Evolutionary conservation across 768 basidiomycete genomes (phyloP).

Genomic region (Mycena olivaceomarginata): DNA sequence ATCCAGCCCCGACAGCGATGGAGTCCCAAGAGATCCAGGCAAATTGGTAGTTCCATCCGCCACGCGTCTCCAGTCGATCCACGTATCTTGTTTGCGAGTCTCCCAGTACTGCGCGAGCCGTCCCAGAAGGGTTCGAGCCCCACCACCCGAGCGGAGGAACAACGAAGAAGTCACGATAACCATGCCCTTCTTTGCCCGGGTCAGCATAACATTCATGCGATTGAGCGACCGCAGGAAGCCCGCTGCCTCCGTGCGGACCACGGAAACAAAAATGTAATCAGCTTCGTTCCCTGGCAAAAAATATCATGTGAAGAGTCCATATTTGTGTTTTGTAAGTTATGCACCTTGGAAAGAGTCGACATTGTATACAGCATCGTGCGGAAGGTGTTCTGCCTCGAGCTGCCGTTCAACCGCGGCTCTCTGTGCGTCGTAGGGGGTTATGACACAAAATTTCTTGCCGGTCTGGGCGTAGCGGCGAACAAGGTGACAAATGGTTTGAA

Average conservation of each 20-base stretch:
- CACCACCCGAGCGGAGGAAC: too few relatives aligned
- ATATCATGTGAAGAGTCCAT: neutral
- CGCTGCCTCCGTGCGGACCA: conserved; percentile 19
- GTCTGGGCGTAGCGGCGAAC: too few relatives aligned
- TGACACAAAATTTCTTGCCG: too few relatives aligned
- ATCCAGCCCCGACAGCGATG: neutral
- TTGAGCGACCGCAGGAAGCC: conserved; percentile 28
- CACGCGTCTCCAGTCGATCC: conserved; percentile 21
- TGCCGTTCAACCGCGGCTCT: conserved; percentile 50
- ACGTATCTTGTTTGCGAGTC: neutral
- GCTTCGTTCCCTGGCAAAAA: conserved; percentile 22
- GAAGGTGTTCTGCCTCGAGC: conserved; percentile 33
- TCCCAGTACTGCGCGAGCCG: conserved; percentile 16
- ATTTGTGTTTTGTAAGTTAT: conserved; percentile 6
- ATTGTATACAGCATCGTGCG: conserved; percentile 61
- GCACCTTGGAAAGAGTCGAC: conserved; percentile 62
- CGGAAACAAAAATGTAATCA: conserved; percentile 28
- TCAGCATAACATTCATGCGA: conserved; percentile 26
- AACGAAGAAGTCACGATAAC: too few relatives aligned
- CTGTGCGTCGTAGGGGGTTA: conserved; percentile 62
- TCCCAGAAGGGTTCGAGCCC: conserved; percentile 3
- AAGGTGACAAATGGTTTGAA: too few relatives aligned
- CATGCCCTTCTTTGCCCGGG: conserved; percentile 11
- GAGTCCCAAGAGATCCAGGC: neutral
- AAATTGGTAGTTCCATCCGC: too few relatives aligned